Percentiles rank a stretch among this genome's conserved stretches.
Conservation (phyloP, 345 rosid species). For the Brassica rapa region DNA sequence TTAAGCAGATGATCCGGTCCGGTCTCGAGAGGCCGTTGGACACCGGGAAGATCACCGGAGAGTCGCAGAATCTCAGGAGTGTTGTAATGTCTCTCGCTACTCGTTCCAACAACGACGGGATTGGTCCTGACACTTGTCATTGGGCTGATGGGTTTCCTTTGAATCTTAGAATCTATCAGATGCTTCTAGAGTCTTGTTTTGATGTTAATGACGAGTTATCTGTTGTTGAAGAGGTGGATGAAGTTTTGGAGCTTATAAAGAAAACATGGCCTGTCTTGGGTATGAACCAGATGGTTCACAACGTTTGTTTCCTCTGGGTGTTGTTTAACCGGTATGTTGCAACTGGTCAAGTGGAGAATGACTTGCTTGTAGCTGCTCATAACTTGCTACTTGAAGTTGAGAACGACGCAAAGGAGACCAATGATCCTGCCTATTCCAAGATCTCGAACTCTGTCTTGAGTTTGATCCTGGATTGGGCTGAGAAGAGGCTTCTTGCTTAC, state of each 20-base stretch:
- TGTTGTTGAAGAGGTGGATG: conserved; percentile 84
- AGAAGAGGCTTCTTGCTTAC: conserved; percentile 77
- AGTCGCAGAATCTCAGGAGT: conserved; percentile 69
- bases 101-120: conserved; percentile 64
- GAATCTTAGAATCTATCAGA: conserved; percentile 70
- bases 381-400: conserved; percentile 74
- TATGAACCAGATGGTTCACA: conserved; percentile 70
- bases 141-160: conserved; percentile 95
- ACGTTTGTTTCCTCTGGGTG: conserved; percentile 86
- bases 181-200: conserved; percentile 81
- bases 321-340: conserved; percentile 74
- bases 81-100: conserved; percentile 67
- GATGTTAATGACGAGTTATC: conserved; percentile 72
- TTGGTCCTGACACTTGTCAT: conserved; percentile 66
- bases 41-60: conserved; percentile 67
- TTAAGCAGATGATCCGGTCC: conserved; percentile 55
- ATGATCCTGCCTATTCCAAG: conserved; percentile 57
- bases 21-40: conserved; percentile 67
- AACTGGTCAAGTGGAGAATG: conserved; percentile 76
- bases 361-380: conserved; percentile 75
- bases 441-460: conserved; percentile 60
- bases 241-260: conserved; percentile 82
- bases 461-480: conserved; percentile 75
- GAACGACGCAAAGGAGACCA: conserved; percentile 58
- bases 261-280: conserved; percentile 92